Percentiles rank a stretch among this genome's conserved stretches.
Conservation (phyloP, 2,329 filamentous ascomycete species). For the Fusarium nanum region DNA sequence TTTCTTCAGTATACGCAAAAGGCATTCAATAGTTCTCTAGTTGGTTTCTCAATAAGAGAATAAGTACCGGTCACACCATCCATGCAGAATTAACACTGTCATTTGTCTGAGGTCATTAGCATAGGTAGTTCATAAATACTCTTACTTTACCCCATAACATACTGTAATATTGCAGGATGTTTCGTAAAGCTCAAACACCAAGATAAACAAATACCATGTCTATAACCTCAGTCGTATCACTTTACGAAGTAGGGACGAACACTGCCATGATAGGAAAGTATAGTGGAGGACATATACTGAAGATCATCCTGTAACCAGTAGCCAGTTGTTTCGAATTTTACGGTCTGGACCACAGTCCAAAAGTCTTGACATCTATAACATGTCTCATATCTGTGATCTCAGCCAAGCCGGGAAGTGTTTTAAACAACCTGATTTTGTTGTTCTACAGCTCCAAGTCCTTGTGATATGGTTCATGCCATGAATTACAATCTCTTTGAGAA, state of each 20-base stretch:
- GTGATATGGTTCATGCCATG: neutral
- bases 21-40: too few relatives aligned
- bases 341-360: too few relatives aligned
- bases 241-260: neutral
- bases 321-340: neutral
- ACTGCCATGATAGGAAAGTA: neutral
- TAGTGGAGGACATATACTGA: neutral
- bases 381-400: neutral
- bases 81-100: too few relatives aligned
- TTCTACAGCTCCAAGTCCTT: neutral
- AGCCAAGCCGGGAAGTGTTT: neutral
- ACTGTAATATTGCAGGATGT: neutral
- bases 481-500: neutral
- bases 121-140: too few relatives aligned
- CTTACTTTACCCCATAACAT: too few relatives aligned
- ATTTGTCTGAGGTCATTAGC: too few relatives aligned
- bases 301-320: neutral
- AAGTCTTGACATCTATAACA: neutral
- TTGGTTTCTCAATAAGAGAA: too few relatives aligned
- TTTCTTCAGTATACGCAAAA: too few relatives aligned
- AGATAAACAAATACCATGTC: neutral
- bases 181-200: neutral
- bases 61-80: too few relatives aligned
- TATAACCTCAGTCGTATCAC: neutral
- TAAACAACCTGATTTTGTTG: neutral